phyloP scores from a whole-genome alignment of 805 yeast genomes.

The Yamadazyma nakazawae region DNA sequence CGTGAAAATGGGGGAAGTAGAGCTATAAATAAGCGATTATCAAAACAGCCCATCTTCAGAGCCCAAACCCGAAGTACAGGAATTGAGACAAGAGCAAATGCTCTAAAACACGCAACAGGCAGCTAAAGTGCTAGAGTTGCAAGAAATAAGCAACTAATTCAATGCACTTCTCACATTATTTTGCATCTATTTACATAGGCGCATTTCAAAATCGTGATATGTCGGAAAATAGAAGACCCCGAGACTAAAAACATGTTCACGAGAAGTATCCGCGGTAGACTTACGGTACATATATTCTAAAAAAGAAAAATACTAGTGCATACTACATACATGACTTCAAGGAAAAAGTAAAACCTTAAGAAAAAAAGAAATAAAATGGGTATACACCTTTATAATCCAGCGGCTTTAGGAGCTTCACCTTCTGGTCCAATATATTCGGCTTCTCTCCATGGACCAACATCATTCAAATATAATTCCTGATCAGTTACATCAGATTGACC shows the following conservation, averaged over 20 bases:
- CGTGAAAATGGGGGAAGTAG: background rate
- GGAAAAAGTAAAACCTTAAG: background rate
- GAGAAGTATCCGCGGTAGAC: background rate
- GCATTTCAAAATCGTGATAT: background rate
- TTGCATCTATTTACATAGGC: slow-evolving; percentile 4
- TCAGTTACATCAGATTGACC: slow-evolving; percentile 69
- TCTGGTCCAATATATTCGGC: slow-evolving; percentile 86
- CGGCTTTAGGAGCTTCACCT: slow-evolving; percentile 76
- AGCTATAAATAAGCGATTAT: background rate
- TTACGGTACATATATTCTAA: background rate
- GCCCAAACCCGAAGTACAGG: background rate
- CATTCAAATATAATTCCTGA: slow-evolving; percentile 83
- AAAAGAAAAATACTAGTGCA: background rate
- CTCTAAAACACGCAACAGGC: too few relatives aligned
- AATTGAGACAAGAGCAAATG: too few relatives aligned
- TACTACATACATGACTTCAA: background rate
- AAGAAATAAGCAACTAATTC: background rate
- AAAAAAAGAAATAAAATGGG: background rate
- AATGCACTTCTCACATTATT: background rate
- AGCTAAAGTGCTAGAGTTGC: background rate
- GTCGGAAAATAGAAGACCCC: background rate
- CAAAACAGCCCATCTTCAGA: background rate
- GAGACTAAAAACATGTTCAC: background rate
- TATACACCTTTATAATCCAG: background rate
- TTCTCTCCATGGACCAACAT: slow-evolving; percentile 98